Percentiles rank a stretch among this genome's conserved stretches.
Evolutionary conservation across 2,329 filamentous ascomycete species (phyloP).

Genomic region (Neofusicoccum sp.): DNA sequence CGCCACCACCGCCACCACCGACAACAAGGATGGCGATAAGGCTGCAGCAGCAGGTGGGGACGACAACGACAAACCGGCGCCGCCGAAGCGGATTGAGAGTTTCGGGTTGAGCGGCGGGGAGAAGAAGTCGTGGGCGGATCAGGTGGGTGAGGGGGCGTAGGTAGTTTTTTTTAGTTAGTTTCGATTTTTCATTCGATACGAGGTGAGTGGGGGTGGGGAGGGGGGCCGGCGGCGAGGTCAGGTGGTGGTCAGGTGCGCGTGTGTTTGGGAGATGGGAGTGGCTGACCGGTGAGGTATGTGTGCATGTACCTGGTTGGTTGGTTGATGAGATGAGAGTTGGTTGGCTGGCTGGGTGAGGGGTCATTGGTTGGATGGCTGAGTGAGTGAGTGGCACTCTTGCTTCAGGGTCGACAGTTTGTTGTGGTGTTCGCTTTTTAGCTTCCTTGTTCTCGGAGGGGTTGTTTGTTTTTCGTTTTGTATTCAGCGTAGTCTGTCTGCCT

Average conservation of each 20-base stretch:
- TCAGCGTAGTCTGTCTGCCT: too few species aligned
- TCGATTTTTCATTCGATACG: neutral
- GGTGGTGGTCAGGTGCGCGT: too few species aligned
- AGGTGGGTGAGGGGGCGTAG: conserved; percentile 10
- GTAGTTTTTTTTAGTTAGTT: too few species aligned
- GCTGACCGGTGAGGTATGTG: neutral
- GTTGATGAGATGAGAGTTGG: too few species aligned
- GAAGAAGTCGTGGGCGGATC: conserved; percentile 21
- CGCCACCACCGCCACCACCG: neutral
- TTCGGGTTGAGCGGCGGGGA: conserved; percentile 14
- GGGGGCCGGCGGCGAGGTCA: neutral
- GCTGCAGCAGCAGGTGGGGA: neutral
- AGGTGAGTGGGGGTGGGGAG: neutral
- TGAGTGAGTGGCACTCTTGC: neutral
- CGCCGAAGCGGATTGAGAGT: conserved; percentile 17
- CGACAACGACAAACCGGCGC: neutral
- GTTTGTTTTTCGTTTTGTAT: too few species aligned
- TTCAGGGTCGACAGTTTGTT: neutral
- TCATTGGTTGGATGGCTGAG: neutral
- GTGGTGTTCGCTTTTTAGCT: neutral
- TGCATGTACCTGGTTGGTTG: neutral
- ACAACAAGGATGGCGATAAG: neutral
- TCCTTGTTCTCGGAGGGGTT: neutral
- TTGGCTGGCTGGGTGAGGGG: neutral
- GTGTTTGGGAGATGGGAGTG: too few species aligned